Percentiles rank a stretch among this genome's conserved stretches.
Conservation (phyloP, 306 rosid genomes). For the Rosa chinensis region DNA sequence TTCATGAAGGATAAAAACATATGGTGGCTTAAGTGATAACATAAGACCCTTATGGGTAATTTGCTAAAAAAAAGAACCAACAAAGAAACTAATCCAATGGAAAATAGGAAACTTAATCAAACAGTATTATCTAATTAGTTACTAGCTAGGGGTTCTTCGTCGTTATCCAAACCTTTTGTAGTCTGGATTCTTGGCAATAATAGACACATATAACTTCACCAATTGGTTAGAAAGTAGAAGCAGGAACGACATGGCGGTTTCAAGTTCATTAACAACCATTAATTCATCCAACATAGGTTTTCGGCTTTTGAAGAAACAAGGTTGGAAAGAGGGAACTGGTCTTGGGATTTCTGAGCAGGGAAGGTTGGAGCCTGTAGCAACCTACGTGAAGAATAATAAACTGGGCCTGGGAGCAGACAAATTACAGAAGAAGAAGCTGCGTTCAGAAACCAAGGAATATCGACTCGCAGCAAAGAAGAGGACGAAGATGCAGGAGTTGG, state of each 20-base stretch:
- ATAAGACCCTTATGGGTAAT: too few relatives aligned
- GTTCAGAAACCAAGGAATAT: constrained; percentile 41
- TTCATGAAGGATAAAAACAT: too few relatives aligned
- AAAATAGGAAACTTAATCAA: not conserved
- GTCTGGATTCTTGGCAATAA: not conserved
- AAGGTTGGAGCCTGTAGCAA: constrained; percentile 72
- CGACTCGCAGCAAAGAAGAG: constrained; percentile 51
- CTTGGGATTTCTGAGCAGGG: constrained; percentile 92
- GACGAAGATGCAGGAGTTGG: constrained; percentile 71
- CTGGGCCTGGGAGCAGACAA: constrained; percentile 88
- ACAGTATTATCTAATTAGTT: too few relatives aligned
- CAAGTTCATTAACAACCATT: constrained; percentile 35
- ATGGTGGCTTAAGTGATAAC: too few relatives aligned
- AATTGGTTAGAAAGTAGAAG: not conserved
- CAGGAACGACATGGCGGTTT: constrained; percentile 9
- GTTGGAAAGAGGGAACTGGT: constrained; percentile 97
- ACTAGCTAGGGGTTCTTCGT: too few relatives aligned
- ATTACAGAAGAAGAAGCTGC: constrained; percentile 57
- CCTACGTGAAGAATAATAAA: constrained; percentile 68
- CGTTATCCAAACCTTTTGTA: not conserved
- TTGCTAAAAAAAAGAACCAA: too few relatives aligned
- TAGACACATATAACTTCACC: not conserved
- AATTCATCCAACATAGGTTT: constrained; percentile 79
- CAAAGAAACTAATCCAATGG: not conserved
- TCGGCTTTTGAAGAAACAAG: constrained; percentile 88